Conservation (phyloP, 352 stramenopile genomes). For the Peronospora tabacina region DNA sequence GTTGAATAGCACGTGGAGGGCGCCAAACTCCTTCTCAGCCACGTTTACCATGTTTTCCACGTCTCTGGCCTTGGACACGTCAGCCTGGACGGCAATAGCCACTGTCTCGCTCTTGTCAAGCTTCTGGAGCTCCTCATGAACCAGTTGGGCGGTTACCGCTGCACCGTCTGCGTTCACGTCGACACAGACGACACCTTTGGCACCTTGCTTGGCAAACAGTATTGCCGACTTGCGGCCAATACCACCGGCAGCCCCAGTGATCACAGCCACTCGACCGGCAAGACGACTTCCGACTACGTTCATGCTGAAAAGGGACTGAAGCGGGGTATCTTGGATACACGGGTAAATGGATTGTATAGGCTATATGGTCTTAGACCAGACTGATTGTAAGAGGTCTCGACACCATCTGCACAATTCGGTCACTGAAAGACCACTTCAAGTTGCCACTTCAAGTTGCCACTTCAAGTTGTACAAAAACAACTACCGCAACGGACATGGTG, state of each 20-base stretch:
- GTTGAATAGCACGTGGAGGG: slow-evolving; percentile 80
- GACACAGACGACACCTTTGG: slow-evolving; percentile 66
- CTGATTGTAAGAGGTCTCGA: not conserved
- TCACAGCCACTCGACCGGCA: slow-evolving; percentile 66
- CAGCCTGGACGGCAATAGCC: slow-evolving; percentile 45
- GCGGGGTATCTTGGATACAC: not conserved
- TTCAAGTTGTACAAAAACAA: slow-evolving; percentile 1
- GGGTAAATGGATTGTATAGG: not conserved
- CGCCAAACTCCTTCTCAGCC: slow-evolving; percentile 75
- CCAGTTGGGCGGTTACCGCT: slow-evolving; percentile 51
- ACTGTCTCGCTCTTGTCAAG: slow-evolving; percentile 47
- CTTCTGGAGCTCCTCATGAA: slow-evolving; percentile 60
- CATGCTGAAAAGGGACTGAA: slow-evolving; percentile 19
- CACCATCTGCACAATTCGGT: slow-evolving; percentile 9
- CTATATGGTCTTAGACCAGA: too few species aligned
- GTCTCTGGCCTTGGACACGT: slow-evolving; percentile 67
- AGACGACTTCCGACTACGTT: slow-evolving; percentile 52
- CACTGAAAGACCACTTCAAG: slow-evolving; percentile 20
- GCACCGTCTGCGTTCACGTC: slow-evolving; percentile 68
- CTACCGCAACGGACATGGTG: slow-evolving; percentile 13
- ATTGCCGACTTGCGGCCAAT: slow-evolving; percentile 78
- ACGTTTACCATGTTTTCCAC: slow-evolving; percentile 71
- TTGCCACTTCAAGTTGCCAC: slow-evolving; percentile 4
- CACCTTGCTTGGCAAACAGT: slow-evolving; percentile 77
- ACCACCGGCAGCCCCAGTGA: slow-evolving; percentile 74